These are phyloP conservation scores for Fusarium goolgardi DNA, from an alignment of 2,329 filamentous ascomycete species.

Conservation along the genomic window DNA sequence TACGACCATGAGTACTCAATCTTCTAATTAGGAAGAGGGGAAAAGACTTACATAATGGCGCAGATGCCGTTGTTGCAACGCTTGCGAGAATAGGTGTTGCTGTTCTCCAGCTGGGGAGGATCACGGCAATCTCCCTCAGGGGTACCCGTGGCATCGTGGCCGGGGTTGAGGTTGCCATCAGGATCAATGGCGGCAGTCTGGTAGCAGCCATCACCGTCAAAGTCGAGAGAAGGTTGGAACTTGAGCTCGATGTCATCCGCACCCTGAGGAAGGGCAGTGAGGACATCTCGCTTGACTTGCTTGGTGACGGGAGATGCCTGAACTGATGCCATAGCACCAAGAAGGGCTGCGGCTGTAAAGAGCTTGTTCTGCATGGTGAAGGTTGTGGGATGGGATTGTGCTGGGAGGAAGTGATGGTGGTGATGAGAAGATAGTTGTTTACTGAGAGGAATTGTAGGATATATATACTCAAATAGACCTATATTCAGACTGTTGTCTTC, in stretches of 20 bases:
- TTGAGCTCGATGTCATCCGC: slow-evolving; percentile 51
- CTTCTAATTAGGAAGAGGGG: rapidly evolving
- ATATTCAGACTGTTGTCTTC: rapidly evolving
- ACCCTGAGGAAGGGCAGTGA: slow-evolving; percentile 49
- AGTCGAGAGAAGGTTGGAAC: slow-evolving; percentile 55
- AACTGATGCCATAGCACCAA: slow-evolving; percentile 36
- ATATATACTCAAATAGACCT: slow-evolving; percentile 3
- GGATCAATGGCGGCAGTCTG: slow-evolving; percentile 60
- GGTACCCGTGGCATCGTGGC: slow-evolving; percentile 45
- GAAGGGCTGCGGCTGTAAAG: slow-evolving; percentile 26
- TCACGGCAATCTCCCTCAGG: slow-evolving; percentile 49
- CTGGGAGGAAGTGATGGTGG: background rate
- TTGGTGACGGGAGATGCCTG: slow-evolving; percentile 30
- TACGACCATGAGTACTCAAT: background rate
- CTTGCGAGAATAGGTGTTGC: slow-evolving; percentile 49
- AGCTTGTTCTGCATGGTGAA: slow-evolving; percentile 35
- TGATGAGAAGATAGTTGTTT: background rate
- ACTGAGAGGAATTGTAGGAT: background rate
- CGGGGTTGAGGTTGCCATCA: slow-evolving; percentile 49
- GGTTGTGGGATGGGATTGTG: background rate
- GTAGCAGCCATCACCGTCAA: slow-evolving; percentile 57
- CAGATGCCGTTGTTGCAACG: slow-evolving; percentile 52
- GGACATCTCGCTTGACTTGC: slow-evolving; percentile 44
- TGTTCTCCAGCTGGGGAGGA: slow-evolving; percentile 47
- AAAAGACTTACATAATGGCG: slow-evolving; percentile 45